Conservation (phyloP, 768 basidiomycete species). For the Suillus alpinus region DNA sequence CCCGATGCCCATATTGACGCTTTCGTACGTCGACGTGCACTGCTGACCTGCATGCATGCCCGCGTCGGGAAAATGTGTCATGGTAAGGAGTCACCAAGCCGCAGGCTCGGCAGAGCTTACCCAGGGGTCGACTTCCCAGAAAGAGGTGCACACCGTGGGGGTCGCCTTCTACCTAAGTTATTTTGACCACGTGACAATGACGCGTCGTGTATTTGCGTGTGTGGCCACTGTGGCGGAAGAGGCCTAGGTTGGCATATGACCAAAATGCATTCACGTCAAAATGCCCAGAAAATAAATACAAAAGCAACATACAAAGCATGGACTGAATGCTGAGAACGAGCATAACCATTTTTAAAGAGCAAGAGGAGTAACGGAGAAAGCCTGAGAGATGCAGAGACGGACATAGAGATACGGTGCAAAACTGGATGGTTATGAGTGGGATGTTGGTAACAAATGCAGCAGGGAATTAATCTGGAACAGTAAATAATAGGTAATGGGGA, state of each 20-base stretch:
- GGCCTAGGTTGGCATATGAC: no score
- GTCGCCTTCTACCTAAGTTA: no score
- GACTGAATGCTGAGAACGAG: not conserved
- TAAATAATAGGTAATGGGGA: not conserved
- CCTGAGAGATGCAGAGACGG: not conserved
- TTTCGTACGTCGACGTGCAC: not conserved
- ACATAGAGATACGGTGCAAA: not conserved
- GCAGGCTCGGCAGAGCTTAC: no score
- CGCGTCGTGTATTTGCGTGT: not conserved
- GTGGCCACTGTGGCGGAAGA: no score
- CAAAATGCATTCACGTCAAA: not conserved
- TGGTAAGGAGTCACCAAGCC: no score
- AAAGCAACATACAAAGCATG: not conserved
- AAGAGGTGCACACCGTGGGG: no score
- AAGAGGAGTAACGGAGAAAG: not conserved
- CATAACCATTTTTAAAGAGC: not conserved
- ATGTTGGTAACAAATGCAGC: not conserved
- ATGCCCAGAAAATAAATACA: not conserved
- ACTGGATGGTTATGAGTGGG: not conserved
- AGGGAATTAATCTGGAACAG: constrained; percentile 2
- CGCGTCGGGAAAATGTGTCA: no score
- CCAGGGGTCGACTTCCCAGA: no score
- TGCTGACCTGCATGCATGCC: no score
- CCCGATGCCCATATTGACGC: not conserved
- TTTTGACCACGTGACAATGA: not conserved